Evolutionary conservation across 2,329 filamentous ascomycete genomes (phyloP), one percentile per base, ranked within the genome.

Genomic region (Helotiales sp.): DNA sequence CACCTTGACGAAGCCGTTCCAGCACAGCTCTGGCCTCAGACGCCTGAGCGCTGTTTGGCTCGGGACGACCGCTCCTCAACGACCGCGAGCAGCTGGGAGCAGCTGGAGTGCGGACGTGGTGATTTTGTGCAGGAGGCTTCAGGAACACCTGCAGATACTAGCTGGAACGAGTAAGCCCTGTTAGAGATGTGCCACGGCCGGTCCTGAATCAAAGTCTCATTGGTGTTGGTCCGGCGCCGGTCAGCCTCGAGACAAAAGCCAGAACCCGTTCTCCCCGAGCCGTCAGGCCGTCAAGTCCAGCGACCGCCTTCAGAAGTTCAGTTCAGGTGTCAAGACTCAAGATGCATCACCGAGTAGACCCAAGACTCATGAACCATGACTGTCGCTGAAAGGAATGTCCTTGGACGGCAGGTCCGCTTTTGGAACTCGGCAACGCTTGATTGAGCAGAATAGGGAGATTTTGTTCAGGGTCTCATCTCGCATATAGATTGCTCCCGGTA

Each of bases 381-480:
- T n/a, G n/a, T n/a, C 31, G 25, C 5, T 19, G 17, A 31, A 12
- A 17, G 27, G 46, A 15, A 33, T 48, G n/a, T 12, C 46, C 27
- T 48, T 44, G 40, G 27, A 15, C 22, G 5, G 40, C 3, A 27
- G 27, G 31, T 30, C 15, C 8, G n/a, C 46, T 30, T 19, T 22
- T 30, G 12, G 46, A 48, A 31, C 22, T 27, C 31, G 40, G 22
- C 29, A 36, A 42, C 36, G 40, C 47, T 46, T 34, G 19, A 46
- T 56, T 52, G 54, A 50, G 34, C 33, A 46, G 44, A 29, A 33
- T 31, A 50, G 46, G 46, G 46, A 48, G 17, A 48, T 30, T 31
- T n/a, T 48, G 10, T 30, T 33, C 46, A 48, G 46, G 46, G 25
- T 38, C 33, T 56, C 47, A 56, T 56, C 25, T 56, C 54, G 54